These are phyloP conservation scores for Kappamyces sp. DNA, from an alignment of 192 early-diverging fungal genomes.

Conservation along the genomic window DNA sequence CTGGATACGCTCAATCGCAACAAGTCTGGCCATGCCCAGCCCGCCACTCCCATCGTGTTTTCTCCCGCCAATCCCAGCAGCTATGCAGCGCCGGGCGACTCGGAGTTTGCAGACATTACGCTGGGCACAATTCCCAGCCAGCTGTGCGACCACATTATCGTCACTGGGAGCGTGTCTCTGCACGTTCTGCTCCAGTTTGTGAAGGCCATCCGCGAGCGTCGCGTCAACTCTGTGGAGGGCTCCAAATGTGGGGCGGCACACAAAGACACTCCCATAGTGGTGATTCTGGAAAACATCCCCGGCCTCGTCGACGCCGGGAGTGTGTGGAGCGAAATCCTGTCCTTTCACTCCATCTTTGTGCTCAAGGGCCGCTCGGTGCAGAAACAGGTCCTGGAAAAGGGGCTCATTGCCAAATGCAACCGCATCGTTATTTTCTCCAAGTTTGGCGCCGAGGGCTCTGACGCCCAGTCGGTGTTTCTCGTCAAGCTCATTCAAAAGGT, in stretches of 20 bases:
- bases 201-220: slow-evolving; percentile 23
- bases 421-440: slow-evolving; percentile 43
- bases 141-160: slow-evolving; percentile 34
- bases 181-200: slow-evolving; percentile 43
- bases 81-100: background rate
- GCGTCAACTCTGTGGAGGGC: background rate
- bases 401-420: slow-evolving; percentile 30
- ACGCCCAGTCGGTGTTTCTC: slow-evolving; percentile 47
- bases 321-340: slow-evolving; percentile 36
- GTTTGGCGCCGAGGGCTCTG: slow-evolving; percentile 19
- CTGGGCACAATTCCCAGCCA: background rate
- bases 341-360: slow-evolving; percentile 24
- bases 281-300: slow-evolving; percentile 30
- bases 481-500: slow-evolving; percentile 48
- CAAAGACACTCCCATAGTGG: slow-evolving; percentile 30
- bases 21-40: background rate
- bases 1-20: slow-evolving; percentile 23
- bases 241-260: background rate
- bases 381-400: slow-evolving; percentile 28
- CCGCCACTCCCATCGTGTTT: slow-evolving; percentile 6
- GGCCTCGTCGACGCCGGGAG: slow-evolving; percentile 5
- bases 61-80: background rate
- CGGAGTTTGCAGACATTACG: background rate
- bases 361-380: slow-evolving; percentile 39
- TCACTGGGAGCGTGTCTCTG: slow-evolving; percentile 38